Conservation (phyloP, 148 eudicot species). For the Talinum fruticosum region DNA sequence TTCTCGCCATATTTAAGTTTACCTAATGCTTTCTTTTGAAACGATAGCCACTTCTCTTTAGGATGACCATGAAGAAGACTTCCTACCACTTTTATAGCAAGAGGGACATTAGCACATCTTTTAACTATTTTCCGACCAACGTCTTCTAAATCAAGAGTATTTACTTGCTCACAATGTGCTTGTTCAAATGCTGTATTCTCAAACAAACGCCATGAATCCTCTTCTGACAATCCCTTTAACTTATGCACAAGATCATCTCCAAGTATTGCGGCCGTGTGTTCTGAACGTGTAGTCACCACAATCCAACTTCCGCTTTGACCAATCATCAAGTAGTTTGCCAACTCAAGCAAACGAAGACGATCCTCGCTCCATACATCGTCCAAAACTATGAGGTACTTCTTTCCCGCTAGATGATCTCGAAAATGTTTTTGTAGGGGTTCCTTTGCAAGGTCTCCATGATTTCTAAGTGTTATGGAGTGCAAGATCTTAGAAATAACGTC, state of each 20-base stretch:
- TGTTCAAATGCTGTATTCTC: slow-evolving; percentile 23
- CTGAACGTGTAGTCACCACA: too few relatives aligned
- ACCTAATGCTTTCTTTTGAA: slow-evolving; percentile 24
- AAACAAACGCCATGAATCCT: slow-evolving; percentile 28
- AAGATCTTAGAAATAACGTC: slow-evolving; percentile 17
- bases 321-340: slow-evolving; percentile 15
- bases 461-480: background rate
- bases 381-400: too few relatives aligned
- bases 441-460: background rate
- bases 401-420: slow-evolving; percentile 1
- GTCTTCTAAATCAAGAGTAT: background rate
- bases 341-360: slow-evolving; percentile 4
- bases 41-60: slow-evolving; percentile 30
- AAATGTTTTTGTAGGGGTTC: slow-evolving; percentile 19
- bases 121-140: too few relatives aligned
- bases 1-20: too few relatives aligned
- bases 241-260: too few relatives aligned
- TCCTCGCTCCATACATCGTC: slow-evolving; percentile 34
- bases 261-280: too few relatives aligned
- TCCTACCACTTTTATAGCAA: slow-evolving; percentile 32
- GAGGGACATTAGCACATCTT: slow-evolving; percentile 25
- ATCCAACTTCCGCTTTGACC: slow-evolving; percentile 28
- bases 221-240: slow-evolving; percentile 24
- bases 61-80: too few relatives aligned
- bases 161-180: too few relatives aligned